Conservation (phyloP, 331 rosid species). For the Arachis monticola region DNA sequence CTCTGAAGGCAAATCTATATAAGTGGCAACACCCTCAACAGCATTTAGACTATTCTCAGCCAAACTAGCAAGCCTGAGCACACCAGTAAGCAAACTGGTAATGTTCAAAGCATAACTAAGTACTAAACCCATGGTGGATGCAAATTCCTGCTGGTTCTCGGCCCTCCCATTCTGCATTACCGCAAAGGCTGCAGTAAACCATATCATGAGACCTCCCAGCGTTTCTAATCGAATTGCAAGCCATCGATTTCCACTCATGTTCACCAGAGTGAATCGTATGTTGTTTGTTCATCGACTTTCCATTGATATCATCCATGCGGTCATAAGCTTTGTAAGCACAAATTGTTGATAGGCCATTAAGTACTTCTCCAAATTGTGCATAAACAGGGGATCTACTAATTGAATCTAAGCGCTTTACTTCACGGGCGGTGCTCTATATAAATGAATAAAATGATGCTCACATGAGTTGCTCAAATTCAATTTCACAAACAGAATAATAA, state of each 20-base stretch:
- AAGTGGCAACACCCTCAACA: slow-evolving; percentile 87
- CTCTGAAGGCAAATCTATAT: slow-evolving; percentile 87
- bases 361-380: slow-evolving; percentile 97
- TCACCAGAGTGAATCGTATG: slow-evolving; percentile 79
- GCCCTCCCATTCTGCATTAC: slow-evolving; percentile 84
- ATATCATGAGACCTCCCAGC: slow-evolving; percentile 90
- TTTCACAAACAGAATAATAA: slow-evolving; percentile 5
- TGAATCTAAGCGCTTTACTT: slow-evolving; percentile 94
- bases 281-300: slow-evolving; percentile 86
- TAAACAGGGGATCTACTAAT: slow-evolving; percentile 94
- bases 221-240: slow-evolving; percentile 85
- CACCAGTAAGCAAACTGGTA: slow-evolving; percentile 77
- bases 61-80: slow-evolving; percentile 90
- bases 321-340: slow-evolving; percentile 95
- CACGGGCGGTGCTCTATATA: slow-evolving; percentile 85
- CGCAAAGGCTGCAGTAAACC: slow-evolving; percentile 92
- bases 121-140: slow-evolving; percentile 90
- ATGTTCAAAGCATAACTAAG: slow-evolving; percentile 92
- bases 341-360: slow-evolving; percentile 84
- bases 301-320: slow-evolving; percentile 88
- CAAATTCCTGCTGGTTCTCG: slow-evolving; percentile 69
- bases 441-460: slow-evolving; percentile 19
- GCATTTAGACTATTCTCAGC: slow-evolving; percentile 92
- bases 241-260: slow-evolving; percentile 80
- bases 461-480: slow-evolving; percentile 7